A percentile compares a stretch with the other conserved stretches of the same genome.
phyloP scores from a whole-genome alignment of 1,284 basidiomycete genomes.

The Cryptococcus neoformans region DNA sequence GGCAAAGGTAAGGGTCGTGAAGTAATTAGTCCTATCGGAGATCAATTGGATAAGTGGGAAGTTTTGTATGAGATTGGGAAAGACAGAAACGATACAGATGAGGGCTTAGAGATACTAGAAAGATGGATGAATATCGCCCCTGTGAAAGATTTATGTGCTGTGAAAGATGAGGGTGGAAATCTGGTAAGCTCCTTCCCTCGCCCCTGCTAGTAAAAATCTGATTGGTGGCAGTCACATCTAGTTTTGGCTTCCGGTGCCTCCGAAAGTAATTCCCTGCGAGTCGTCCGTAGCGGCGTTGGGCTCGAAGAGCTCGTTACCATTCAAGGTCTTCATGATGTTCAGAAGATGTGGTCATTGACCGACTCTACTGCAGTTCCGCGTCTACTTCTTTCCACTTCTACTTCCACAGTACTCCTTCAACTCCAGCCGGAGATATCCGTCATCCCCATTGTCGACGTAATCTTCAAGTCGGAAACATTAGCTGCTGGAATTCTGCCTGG shows the following conservation, averaged over 20 bases:
- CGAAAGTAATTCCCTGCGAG: slow-evolving; percentile 73
- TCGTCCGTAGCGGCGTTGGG: slow-evolving; percentile 82
- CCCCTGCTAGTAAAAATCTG: not conserved
- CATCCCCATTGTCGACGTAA: slow-evolving; percentile 47
- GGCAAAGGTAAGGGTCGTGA: slow-evolving; percentile 39
- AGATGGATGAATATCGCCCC: slow-evolving; percentile 80
- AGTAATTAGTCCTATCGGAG: slow-evolving; percentile 28
- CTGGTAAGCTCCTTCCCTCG: slow-evolving; percentile 56
- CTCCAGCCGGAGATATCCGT: slow-evolving; percentile 41
- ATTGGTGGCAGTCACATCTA: slow-evolving; percentile 61
- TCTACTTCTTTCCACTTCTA: slow-evolving; percentile 27
- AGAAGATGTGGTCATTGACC: slow-evolving; percentile 64
- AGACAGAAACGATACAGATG: not conserved
- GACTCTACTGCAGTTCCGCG: slow-evolving; percentile 6
- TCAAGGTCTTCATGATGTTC: slow-evolving; percentile 60
- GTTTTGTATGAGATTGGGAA: slow-evolving; percentile 24
- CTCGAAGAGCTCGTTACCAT: slow-evolving; percentile 65
- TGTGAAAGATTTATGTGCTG: slow-evolving; percentile 75
- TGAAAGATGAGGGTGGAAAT: slow-evolving; percentile 69
- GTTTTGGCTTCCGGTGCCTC: slow-evolving; percentile 85
- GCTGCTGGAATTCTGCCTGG: slow-evolving; percentile 56
- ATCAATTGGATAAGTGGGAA: slow-evolving; percentile 51
- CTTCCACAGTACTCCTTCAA: slow-evolving; percentile 30
- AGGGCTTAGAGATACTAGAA: slow-evolving; percentile 58
- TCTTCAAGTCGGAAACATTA: slow-evolving; percentile 58